These are phyloP conservation scores for Albugo laibachii DNA, from an alignment of 352 stramenopile genomes.

Conservation along the genomic window DNA sequence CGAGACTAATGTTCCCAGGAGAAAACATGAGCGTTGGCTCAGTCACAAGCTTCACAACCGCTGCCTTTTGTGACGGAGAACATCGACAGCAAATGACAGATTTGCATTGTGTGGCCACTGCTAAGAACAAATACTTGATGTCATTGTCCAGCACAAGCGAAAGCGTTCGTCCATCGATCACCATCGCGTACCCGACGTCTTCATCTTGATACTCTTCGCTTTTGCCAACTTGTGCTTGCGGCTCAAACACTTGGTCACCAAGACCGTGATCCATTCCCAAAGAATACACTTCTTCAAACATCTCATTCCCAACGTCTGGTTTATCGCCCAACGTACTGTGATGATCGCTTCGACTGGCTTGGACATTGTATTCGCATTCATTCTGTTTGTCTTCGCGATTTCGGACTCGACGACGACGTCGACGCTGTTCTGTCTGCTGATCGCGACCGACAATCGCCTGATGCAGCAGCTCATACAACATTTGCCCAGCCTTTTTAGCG, in stretches of 20 bases:
- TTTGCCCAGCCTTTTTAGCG: conserved; percentile 40
- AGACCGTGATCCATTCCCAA: background rate
- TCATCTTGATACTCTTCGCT: conserved; percentile 9
- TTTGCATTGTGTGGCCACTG: conserved; percentile 75
- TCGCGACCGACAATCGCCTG: conserved; percentile 47
- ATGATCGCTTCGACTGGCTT: conserved; percentile 1
- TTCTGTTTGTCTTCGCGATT: conserved; percentile 17
- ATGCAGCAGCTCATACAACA: conserved; percentile 47
- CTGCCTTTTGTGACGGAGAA: conserved; percentile 67
- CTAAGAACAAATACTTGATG: conserved; percentile 78
- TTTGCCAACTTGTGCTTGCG: conserved; percentile 36
- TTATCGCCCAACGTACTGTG: background rate
- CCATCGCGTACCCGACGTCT: conserved; percentile 75
- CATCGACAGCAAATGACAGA: conserved; percentile 79
- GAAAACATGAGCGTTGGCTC: conserved; percentile 78
- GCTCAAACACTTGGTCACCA: conserved; percentile 40
- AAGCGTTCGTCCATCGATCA: conserved; percentile 78
- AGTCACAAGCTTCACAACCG: conserved; percentile 72
- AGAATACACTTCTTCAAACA: conserved; percentile 45
- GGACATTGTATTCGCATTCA: conserved; percentile 8
- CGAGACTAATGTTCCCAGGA: conserved; percentile 69
- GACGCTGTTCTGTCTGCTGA: conserved; percentile 38
- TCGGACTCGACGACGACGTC: conserved; percentile 32
- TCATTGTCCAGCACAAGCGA: conserved; percentile 69
- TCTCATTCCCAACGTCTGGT: background rate